Conservation (phyloP, 306 rosid genomes). For the Citrullus mucosospermus region DNA sequence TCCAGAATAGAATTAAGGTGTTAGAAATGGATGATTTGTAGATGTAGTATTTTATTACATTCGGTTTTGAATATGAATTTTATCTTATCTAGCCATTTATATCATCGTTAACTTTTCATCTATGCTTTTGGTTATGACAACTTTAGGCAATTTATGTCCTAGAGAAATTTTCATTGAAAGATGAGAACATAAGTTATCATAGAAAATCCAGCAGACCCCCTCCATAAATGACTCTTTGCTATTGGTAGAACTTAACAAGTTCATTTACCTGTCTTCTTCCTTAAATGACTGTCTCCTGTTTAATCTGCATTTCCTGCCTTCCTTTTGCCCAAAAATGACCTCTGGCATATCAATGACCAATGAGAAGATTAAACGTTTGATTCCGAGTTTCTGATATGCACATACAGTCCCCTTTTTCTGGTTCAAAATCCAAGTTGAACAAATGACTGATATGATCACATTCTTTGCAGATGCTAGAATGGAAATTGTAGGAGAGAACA, state of each 20-base stretch:
- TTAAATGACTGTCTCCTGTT: neutral
- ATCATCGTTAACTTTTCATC: neutral
- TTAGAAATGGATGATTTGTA: neutral
- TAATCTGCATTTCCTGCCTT: neutral
- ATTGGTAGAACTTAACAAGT: neutral
- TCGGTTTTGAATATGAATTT: neutral
- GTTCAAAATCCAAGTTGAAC: neutral
- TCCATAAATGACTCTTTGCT: neutral
- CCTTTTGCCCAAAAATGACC: neutral
- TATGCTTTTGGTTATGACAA: neutral
- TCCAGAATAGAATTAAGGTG: neutral
- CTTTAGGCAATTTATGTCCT: neutral
- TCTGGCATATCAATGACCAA: neutral
- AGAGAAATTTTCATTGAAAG: neutral
- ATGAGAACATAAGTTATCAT: neutral
- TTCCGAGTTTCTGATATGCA: neutral
- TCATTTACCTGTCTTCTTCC: neutral
- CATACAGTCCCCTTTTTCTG: constrained; percentile 10
- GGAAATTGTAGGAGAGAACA: constrained; percentile 91
- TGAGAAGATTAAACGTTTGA: neutral
- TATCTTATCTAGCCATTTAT: neutral
- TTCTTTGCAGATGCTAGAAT: constrained; percentile 37
- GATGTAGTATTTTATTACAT: neutral
- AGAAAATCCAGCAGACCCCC: neutral
- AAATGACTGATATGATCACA: neutral